Evolutionary conservation across 2,329 filamentous ascomycete genomes (phyloP), one percentile per base, ranked within the genome.

Genomic region (Colletotrichum tofieldiae): DNA sequence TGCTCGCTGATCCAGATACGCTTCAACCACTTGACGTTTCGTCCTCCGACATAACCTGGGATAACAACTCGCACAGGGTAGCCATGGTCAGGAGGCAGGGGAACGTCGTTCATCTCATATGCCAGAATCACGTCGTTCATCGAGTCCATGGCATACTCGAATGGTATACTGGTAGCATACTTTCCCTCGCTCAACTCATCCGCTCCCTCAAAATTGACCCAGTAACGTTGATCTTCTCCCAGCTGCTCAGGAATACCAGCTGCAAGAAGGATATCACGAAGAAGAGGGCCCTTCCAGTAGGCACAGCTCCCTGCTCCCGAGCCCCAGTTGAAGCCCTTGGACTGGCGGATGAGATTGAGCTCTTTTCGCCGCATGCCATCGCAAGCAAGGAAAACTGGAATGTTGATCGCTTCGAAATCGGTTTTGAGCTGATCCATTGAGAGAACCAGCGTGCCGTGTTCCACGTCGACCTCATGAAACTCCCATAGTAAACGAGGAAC

Each of bases 351-450:
- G 79, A 87, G 83, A 72, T 88, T 89, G 54, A 89, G 78, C 73
- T 89, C 87, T 65, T 87, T 88, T 14, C 87, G 79, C 5, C 87
- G 77, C 72, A 86, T 88, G 0, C 86, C 86, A 52, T 86, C 84
- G 74, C 87, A 89, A 26, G 83, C 86, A 2, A 89, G 76, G 0
- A 82, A 76, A 7, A 87, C 81, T 9, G 86, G 82, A 54, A 88
- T 86, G 66, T 87, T 88, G 75, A 87, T 81, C 2, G 76, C 73
- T 3, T 82, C 77, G 68, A 87, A 89, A 4, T 82, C 77, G 39
- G 81, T 77, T 49, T 79, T 81, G 5, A 88, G 74, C 14, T 85
- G 80, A 67, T 85, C 79, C 84, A 88, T 87, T 1, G 78, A 78
- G 1, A 87, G 72, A 0, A 73, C 77, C 16, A 83, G 77, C 37